Evolutionary conservation across 78 protist genomes (phyloP).

Genomic region (Dictyostelium brefeldianum): DNA sequence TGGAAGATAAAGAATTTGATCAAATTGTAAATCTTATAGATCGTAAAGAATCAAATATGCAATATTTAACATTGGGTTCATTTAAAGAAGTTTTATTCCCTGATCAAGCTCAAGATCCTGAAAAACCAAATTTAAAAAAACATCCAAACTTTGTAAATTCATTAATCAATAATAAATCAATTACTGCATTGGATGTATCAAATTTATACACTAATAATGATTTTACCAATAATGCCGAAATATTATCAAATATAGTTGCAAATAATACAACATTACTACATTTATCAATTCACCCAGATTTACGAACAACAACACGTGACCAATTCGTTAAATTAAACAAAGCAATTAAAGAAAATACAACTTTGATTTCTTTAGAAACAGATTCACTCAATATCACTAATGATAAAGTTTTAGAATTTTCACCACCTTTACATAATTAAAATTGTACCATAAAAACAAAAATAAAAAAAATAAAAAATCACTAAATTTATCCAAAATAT

Average conservation of each 20-base stretch:
- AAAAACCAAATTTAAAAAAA: not conserved
- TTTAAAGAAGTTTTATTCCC: too few species aligned
- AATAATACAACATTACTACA: not conserved
- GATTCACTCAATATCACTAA: not conserved
- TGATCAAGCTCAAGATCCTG: too few species aligned
- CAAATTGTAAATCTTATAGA: not conserved
- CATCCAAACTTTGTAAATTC: not conserved
- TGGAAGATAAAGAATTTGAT: not conserved
- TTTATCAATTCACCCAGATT: not conserved
- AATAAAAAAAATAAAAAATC: too few species aligned
- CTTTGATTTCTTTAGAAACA: not conserved
- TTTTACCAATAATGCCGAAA: not conserved
- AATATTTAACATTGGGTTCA: not conserved
- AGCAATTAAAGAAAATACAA: not conserved
- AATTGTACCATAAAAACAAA: too few species aligned
- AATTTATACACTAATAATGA: not conserved
- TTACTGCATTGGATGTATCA: not conserved
- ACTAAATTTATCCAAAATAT: too few species aligned
- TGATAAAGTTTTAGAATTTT: not conserved
- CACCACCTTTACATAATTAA: not conserved
- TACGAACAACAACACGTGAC: not conserved
- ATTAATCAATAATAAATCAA: not conserved
- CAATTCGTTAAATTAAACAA: not conserved
- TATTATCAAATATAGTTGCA: not conserved
- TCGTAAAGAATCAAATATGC: not conserved